phyloP scores from a whole-genome alignment of 1,284 basidiomycete genomes.

The Puccinia sorghi region DNA sequence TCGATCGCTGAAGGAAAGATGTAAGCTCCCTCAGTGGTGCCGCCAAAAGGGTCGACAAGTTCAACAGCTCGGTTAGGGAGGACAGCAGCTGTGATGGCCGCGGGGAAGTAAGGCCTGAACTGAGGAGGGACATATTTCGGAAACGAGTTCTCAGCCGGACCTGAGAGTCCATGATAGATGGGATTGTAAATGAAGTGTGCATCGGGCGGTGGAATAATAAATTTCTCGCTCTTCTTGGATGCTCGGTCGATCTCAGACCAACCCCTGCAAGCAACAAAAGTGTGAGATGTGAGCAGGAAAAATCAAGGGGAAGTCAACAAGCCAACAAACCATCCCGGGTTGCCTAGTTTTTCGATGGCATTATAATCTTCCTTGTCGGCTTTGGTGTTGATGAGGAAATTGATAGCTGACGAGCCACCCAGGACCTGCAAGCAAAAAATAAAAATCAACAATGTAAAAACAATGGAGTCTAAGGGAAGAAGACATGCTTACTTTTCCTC shows the following conservation, averaged over 20 bases:
- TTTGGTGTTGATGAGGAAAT: constrained; percentile 41
- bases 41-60: constrained; percentile 15
- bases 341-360: constrained; percentile 37
- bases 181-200: constrained; percentile 10
- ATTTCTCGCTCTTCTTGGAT: constrained; percentile 38
- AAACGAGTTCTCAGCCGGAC: constrained; percentile 17
- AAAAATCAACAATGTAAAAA: neutral
- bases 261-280: neutral
- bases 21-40: constrained; percentile 28
- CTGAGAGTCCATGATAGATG: constrained; percentile 7
- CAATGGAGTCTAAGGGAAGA: neutral
- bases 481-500: constrained; percentile 30
- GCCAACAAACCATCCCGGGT: constrained; percentile 36
- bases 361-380: constrained; percentile 34
- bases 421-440: constrained; percentile 22
- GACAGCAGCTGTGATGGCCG: neutral
- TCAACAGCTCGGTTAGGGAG: neutral
- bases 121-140: constrained; percentile 42
- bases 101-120: constrained; percentile 23
- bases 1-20: constrained; percentile 39
- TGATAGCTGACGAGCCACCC: constrained; percentile 47
- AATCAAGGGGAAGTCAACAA: neutral
- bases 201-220: neutral
- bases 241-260: constrained; percentile 39
- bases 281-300: neutral